These are phyloP conservation scores for Colletotrichum eremochloae DNA, from an alignment of 2,329 filamentous ascomycete genomes.

Conservation along the genomic window DNA sequence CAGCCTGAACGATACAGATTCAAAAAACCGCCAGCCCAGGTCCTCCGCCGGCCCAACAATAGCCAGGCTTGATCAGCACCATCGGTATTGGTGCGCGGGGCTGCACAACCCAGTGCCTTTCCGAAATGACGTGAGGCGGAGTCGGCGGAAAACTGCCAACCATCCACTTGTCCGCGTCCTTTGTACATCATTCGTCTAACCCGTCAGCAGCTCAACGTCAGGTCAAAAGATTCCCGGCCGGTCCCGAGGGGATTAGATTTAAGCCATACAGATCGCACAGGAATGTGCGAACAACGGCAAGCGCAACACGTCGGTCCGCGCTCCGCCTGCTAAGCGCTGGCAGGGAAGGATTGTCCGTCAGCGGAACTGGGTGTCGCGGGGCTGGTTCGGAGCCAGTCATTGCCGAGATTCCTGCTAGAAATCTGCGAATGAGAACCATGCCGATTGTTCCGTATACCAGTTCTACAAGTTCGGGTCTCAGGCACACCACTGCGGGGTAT, in stretches of 20 bases:
- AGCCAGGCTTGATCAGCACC: conserved; percentile 10
- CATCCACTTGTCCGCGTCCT: background rate
- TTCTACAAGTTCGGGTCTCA: too few species aligned
- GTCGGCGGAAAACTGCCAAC: background rate
- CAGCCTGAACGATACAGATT: background rate
- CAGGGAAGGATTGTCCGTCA: background rate
- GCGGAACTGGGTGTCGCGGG: background rate
- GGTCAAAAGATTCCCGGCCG: background rate
- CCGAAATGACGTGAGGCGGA: conserved; percentile 11
- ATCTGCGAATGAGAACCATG: background rate
- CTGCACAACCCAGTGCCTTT: background rate
- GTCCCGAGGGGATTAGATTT: background rate
- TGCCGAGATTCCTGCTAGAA: background rate
- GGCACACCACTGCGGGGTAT: too few species aligned
- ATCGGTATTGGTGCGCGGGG: background rate
- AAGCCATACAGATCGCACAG: background rate
- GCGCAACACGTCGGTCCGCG: background rate
- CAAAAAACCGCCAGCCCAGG: background rate
- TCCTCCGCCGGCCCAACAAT: background rate
- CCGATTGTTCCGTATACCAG: background rate
- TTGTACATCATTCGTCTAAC: background rate
- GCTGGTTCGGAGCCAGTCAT: background rate
- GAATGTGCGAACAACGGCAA: background rate
- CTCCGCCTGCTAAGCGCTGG: background rate
- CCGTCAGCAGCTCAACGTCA: background rate